Percentiles rank a stretch among this genome's conserved stretches.
Evolutionary conservation across 495 filamentous ascomycete species (phyloP).

Genomic region (Aspergillus bertholletiae): DNA sequence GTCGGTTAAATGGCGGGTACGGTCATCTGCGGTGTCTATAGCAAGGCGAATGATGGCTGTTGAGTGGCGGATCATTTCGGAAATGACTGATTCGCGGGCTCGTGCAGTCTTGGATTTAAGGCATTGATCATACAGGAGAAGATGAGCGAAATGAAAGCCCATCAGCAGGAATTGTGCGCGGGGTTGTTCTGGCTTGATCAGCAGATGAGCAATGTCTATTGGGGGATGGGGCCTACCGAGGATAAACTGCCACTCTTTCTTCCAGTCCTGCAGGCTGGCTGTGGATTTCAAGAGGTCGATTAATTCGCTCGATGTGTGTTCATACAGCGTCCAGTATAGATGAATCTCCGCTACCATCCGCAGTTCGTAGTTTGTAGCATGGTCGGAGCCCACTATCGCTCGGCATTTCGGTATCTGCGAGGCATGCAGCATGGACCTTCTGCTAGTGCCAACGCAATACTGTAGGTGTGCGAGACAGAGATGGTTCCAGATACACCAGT

Average conservation of each 20-base stretch:
- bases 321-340: constrained; percentile 45
- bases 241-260: constrained; percentile 36
- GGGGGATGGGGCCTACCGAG: constrained; percentile 24
- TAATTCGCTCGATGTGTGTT: constrained; percentile 17
- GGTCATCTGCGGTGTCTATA: constrained; percentile 44
- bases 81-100: constrained; percentile 33
- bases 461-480: constrained; percentile 44
- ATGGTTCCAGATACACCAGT: constrained; percentile 44
- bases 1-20: constrained; percentile 42
- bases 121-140: constrained; percentile 38
- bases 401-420: constrained; percentile 38
- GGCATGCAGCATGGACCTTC: constrained; percentile 32
- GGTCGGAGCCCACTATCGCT: constrained; percentile 32
- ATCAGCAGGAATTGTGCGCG: constrained; percentile 46
- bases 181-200: constrained; percentile 32
- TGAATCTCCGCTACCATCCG: constrained; percentile 46
- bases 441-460: constrained; percentile 44
- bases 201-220: not conserved
- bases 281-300: constrained; percentile 33
- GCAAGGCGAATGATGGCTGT: constrained; percentile 39
- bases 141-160: constrained; percentile 45
- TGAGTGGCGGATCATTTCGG: constrained; percentile 42
- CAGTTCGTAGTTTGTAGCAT: constrained; percentile 41
- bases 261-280: constrained; percentile 34
- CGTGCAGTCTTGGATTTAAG: constrained; percentile 33